Evolutionary conservation across 306 rosid species (phyloP), one percentile per base, ranked within the genome.

Genomic region (Lupinus albus): DNA sequence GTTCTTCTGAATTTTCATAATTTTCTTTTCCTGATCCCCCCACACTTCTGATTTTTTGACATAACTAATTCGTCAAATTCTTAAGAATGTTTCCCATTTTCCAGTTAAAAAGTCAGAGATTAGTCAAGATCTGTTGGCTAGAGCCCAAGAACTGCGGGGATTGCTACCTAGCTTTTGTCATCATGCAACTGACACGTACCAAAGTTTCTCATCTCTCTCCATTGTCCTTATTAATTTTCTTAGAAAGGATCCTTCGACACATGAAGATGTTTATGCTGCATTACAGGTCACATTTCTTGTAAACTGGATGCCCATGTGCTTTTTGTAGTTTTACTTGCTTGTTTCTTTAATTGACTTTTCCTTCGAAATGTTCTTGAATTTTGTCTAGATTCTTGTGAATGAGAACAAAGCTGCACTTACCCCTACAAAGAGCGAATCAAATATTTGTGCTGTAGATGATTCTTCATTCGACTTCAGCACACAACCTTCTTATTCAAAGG

Each of bases 101-200:
- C 36, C 86, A 89, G 98, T 49, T 7, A 84, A 84, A 76, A 72
- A 76, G 78, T 36, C 79, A 36, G 61, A 41, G 69, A 46, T 61
- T 41, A 61, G 88, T 75, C 80, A 86, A 78, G 84, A 83, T 64
- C 84, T 92, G 46, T 74, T 71, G 79, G 79, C 77, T 59, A 79
- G 68, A 66, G 89, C 93, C 36, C 60, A 75, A 71, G 88, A 82
- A 45, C 82, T 93, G 33, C 71, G 73, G 91, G 88, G 83, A 76
- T 52, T 93, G 85, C 88, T 93, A 47, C 96, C 95, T 70, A 82
- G 89, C 66, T 93, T 92, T 76, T 93, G 96, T 81, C 89, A 80
- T 44, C 82, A 66, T 77, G 89, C 98, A 47, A 83, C 86, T 51
- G 98, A 93, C 80, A 80, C 86, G 58, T 13, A 56, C 71, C 78